Evolutionary conservation across 1,284 basidiomycete species (phyloP).

Genomic region (Agroathelia rolfsii): DNA sequence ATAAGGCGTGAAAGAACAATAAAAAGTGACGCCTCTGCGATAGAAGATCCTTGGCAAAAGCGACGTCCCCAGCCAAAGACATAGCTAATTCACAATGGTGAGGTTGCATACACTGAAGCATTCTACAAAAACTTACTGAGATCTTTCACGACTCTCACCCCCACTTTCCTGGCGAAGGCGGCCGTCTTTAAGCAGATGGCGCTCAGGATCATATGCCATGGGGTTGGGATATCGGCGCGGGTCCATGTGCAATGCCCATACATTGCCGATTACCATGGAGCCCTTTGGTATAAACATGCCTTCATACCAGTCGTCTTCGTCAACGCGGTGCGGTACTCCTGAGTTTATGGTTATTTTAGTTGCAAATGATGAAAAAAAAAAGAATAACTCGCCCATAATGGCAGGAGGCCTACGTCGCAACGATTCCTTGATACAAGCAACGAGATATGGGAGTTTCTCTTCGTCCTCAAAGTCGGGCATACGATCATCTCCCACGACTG

Average conservation of each 20-base stretch:
- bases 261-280: constrained; percentile 26
- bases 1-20: constrained; percentile 19
- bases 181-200: constrained; percentile 16
- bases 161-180: constrained; percentile 16
- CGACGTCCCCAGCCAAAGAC: constrained; percentile 22
- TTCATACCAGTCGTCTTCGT: constrained; percentile 38
- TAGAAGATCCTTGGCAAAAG: constrained; percentile 18
- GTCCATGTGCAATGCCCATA: constrained; percentile 22
- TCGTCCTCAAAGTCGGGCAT: constrained; percentile 16
- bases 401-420: constrained; percentile 12
- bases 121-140: too few species aligned
- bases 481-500: constrained; percentile 10
- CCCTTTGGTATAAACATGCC: constrained; percentile 37
- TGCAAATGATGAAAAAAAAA: not conserved
- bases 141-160: too few species aligned
- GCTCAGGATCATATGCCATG: constrained; percentile 17
- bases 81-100: constrained; percentile 14
- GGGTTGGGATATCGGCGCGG: constrained; percentile 19
- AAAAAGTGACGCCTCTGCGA: constrained; percentile 22
- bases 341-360: not conserved
- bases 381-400: constrained; percentile 2
- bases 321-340: constrained; percentile 38
- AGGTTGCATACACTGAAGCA: too few species aligned
- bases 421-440: constrained; percentile 16
- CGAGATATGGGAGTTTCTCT: constrained; percentile 13